Evolutionary conservation across 163 green algal species (phyloP).

Genomic region (Chloromonas sp.): DNA sequence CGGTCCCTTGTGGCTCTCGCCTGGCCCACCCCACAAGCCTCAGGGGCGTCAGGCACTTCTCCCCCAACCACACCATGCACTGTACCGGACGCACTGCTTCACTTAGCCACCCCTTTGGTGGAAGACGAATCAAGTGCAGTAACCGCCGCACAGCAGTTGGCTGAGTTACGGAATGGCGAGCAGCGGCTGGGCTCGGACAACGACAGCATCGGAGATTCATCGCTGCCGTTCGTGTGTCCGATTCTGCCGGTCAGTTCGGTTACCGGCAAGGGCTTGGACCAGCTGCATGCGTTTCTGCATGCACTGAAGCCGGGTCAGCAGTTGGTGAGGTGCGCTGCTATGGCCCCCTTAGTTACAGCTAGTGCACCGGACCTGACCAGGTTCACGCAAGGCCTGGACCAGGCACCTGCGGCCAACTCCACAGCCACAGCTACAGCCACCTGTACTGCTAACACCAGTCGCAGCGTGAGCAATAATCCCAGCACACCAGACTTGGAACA

Average conservation of each 20-base stretch:
- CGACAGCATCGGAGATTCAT: background rate
- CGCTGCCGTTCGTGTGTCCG: slow-evolving; percentile 28
- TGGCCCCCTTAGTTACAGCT: slow-evolving; percentile 1
- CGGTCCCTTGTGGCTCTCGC: slow-evolving; percentile 10
- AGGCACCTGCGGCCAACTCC: background rate
- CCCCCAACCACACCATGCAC: background rate
- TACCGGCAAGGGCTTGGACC: slow-evolving; percentile 49
- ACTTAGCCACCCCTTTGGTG: background rate
- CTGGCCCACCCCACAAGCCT: background rate
- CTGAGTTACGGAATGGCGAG: background rate
- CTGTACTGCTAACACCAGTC: background rate
- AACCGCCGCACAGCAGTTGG: background rate
- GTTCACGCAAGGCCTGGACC: background rate
- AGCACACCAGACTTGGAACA: too few relatives aligned
- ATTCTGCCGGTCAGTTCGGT: slow-evolving; percentile 63
- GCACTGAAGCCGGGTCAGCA: slow-evolving; percentile 34
- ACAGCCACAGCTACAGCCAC: background rate
- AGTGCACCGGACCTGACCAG: background rate
- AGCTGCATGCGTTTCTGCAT: slow-evolving; percentile 70
- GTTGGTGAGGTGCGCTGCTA: background rate
- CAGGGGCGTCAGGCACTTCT: background rate
- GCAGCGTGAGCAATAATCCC: background rate
- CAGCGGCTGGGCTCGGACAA: background rate
- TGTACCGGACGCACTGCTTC: background rate
- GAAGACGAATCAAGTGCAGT: background rate